Percentiles rank a stretch among this genome's conserved stretches.
phyloP scores from a whole-genome alignment of 1,139 yeast genomes.

The Diutina catenulata region DNA sequence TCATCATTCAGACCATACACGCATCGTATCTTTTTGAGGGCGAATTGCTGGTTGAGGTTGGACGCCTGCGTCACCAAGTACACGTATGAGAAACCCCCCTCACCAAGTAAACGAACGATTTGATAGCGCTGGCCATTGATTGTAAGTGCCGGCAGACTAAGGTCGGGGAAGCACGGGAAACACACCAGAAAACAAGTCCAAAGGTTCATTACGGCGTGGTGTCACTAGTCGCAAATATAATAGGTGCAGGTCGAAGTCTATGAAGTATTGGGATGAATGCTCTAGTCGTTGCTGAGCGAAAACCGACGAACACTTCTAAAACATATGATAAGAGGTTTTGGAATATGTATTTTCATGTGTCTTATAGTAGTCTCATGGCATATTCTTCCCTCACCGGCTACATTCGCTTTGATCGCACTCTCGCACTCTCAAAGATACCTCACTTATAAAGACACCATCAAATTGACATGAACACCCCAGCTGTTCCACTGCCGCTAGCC shows the following conservation, averaged over 20 bases:
- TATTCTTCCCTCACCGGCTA: too few relatives aligned
- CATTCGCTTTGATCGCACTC: too few relatives aligned
- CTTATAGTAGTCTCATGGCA: too few relatives aligned
- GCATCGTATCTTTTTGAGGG: slow-evolving; percentile 78
- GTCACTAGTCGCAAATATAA: not conserved
- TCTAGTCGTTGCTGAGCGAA: not conserved
- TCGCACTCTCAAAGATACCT: too few relatives aligned
- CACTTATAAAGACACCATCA: too few relatives aligned
- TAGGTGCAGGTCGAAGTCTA: not conserved
- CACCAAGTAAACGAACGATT: slow-evolving; percentile 68
- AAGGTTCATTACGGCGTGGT: slow-evolving; percentile 6
- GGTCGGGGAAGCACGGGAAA: slow-evolving; percentile 31
- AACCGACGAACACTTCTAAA: too few relatives aligned
- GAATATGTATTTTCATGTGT: too few relatives aligned
- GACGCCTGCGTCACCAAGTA: slow-evolving; percentile 52
- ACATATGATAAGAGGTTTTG: too few relatives aligned
- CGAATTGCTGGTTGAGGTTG: slow-evolving; percentile 41
- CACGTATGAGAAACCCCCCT: slow-evolving; percentile 87
- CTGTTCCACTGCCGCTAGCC: slow-evolving; percentile 1
- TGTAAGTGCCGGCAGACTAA: slow-evolving; percentile 28
- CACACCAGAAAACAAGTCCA: slow-evolving; percentile 21
- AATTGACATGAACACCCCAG: slow-evolving; percentile 1
- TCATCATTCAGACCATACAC: slow-evolving; percentile 75
- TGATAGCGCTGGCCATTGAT: slow-evolving; percentile 39
- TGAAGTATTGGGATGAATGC: not conserved